A percentile compares a stretch with the other conserved stretches of the same genome.
These are phyloP conservation scores for Diplodia corticola DNA, from an alignment of 2,329 filamentous ascomycete genomes.

Conservation along the genomic window DNA sequence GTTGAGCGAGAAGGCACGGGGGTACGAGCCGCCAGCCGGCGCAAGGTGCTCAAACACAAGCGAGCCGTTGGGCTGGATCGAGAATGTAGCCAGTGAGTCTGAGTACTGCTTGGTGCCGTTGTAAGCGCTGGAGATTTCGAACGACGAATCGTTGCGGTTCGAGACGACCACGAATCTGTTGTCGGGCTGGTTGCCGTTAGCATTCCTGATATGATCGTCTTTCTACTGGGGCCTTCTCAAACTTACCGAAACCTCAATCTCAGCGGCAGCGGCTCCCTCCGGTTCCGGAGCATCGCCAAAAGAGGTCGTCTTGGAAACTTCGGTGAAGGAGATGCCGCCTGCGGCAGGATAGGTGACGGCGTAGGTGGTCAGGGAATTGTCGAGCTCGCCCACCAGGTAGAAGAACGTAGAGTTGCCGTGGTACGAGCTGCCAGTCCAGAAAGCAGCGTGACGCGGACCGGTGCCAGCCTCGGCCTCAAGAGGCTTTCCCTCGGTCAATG, in stretches of 20 bases:
- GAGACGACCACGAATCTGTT: slow-evolving; percentile 65
- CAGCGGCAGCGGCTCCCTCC: slow-evolving; percentile 50
- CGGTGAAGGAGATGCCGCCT: slow-evolving; percentile 47
- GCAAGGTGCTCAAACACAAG: slow-evolving; percentile 59
- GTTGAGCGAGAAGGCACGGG: slow-evolving; percentile 69
- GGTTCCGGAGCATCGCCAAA: slow-evolving; percentile 34
- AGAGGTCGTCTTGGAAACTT: slow-evolving; percentile 49
- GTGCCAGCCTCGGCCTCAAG: slow-evolving; percentile 53
- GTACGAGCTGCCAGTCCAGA: slow-evolving; percentile 42
- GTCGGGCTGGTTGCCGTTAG: slow-evolving; percentile 36
- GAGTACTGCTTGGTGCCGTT: slow-evolving; percentile 37
- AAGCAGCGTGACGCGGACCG: slow-evolving; percentile 67
- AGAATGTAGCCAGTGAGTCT: slow-evolving; percentile 65
- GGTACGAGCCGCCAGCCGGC: slow-evolving; percentile 64
- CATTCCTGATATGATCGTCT: too few species aligned
- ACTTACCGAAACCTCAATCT: slow-evolving; percentile 61
- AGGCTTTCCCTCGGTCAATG: slow-evolving; percentile 48
- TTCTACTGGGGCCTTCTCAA: background rate
- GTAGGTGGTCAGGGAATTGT: slow-evolving; percentile 59
- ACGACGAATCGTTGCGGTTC: slow-evolving; percentile 63
- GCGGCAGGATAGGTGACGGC: slow-evolving; percentile 52
- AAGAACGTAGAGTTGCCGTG: slow-evolving; percentile 46
- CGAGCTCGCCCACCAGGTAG: slow-evolving; percentile 63
- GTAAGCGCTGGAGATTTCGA: slow-evolving; percentile 51
- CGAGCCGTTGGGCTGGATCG: slow-evolving; percentile 58